These are phyloP conservation scores for Oenanthe sinensis DNA, from an alignment of 129 eudicot species.

Conservation along the genomic window DNA sequence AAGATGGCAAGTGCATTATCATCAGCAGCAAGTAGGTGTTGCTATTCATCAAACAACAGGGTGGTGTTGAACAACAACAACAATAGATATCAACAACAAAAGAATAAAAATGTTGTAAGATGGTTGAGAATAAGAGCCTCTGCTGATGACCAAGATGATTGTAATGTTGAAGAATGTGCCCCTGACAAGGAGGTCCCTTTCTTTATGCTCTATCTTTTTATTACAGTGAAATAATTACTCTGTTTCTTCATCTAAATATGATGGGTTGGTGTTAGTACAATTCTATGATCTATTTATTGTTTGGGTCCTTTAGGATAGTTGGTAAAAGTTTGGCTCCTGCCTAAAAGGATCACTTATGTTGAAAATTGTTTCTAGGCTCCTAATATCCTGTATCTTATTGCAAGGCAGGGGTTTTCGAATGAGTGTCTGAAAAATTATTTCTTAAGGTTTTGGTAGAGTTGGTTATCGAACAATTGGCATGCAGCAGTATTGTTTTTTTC, in stretches of 20 bases:
- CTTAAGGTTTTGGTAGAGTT: no score
- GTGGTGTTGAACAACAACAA: conserved; percentile 27
- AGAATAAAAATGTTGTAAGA: conserved; percentile 1
- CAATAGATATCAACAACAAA: conserved; percentile 20
- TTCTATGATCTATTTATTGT: no score
- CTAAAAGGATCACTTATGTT: no score
- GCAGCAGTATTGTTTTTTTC: no score
- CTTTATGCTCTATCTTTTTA: background rate
- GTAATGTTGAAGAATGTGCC: conserved; percentile 96
- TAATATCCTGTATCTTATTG: no score
- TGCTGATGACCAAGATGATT: conserved; percentile 46
- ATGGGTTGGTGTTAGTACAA: background rate
- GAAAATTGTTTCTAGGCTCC: no score
- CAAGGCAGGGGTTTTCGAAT: no score
- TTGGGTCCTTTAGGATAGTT: background rate
- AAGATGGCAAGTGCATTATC: conserved; percentile 43
- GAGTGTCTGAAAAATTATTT: no score
- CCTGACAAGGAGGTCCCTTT: conserved; percentile 86
- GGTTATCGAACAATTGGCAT: no score
- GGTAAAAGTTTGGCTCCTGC: background rate
- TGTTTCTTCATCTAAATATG: background rate
- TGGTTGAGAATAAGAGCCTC: conserved; percentile 49
- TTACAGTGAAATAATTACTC: background rate
- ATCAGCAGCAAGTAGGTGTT: conserved; percentile 50
- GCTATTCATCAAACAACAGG: conserved; percentile 15